Base-by-base conservation (phyloP, 2,329 filamentous ascomycete species). In the Curvularia spicifera region DNA sequence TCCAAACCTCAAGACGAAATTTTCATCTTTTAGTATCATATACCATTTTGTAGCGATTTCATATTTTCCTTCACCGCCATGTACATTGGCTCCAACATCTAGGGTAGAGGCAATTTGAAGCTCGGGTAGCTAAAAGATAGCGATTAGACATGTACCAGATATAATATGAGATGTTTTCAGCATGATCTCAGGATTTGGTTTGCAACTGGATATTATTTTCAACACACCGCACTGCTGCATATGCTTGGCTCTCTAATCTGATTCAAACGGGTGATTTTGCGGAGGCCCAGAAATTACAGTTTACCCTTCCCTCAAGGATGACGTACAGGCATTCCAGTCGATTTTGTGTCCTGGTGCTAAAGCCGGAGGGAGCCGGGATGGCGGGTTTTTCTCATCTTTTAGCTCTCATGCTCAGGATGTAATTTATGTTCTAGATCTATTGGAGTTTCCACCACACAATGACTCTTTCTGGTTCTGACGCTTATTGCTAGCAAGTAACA, bases 1-100 rank as follows among this genome's bases (percentile, higher is more conserved):
- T 53, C 56, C 5, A 61, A 61, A 46, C 59, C 59, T 4, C 56
- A 61, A n/a, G 59, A 61, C 15, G 56, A 61, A 50, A 59, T 61
- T 2, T 61, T 61, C 26, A 52, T 52, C 6, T 61, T 61, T 22
- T 49, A 55, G 24, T 53, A n/a, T 20, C 31, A 20, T 48, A 33
- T 42, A 10, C 4, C 29, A 26, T 12, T 37, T 33, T 18, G 28
- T 33, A 26, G 18, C 9, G 10, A 9, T 22, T 51, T 22, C 39
- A 9, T 5, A 8, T 29, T 20, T 45, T 35, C 31, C 18, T 39
- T 28, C 22, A 8, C 13, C n/a, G 24, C 26, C 22, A 35, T 37
- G 7, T 13, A 3, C n/a, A 22, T 15, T 33, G 37, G n/a, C 39
- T 22, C 28, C 18, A 26, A 31, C 48, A 29, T 31, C 18, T 47